Evolutionary conservation across 768 basidiomycete genomes (phyloP).

Genomic region (Mycena venus): DNA sequence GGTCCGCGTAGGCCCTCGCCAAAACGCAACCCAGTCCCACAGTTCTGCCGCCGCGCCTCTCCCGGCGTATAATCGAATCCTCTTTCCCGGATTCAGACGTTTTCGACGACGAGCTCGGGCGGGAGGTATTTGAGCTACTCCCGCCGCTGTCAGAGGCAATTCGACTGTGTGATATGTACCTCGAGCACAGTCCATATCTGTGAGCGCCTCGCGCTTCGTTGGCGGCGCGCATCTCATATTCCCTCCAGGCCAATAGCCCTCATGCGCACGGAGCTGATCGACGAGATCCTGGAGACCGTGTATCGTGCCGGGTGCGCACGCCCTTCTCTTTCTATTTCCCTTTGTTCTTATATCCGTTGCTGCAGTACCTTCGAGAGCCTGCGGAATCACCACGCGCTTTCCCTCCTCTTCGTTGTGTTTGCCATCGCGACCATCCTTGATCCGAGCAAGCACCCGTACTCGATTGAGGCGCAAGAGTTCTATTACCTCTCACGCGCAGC

Average conservation of each 20-base stretch:
- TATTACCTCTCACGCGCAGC: slow-evolving; percentile 70
- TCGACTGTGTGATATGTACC: slow-evolving; percentile 73
- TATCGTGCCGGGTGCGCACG: slow-evolving; percentile 65
- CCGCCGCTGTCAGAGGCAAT: slow-evolving; percentile 73
- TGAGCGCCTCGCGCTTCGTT: slow-evolving; percentile 46
- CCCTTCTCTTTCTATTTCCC: neutral
- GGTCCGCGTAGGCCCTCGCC: slow-evolving; percentile 37
- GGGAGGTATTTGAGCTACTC: slow-evolving; percentile 61
- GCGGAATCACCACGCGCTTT: slow-evolving; percentile 64
- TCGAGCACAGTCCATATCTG: slow-evolving; percentile 73
- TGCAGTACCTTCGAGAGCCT: slow-evolving; percentile 54
- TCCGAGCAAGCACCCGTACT: slow-evolving; percentile 58
- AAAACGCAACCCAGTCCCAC: slow-evolving; percentile 34
- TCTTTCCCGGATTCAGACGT: slow-evolving; percentile 49
- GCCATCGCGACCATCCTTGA: slow-evolving; percentile 78
- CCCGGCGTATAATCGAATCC: slow-evolving; percentile 53
- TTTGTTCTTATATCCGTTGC: neutral
- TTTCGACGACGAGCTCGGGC: slow-evolving; percentile 51
- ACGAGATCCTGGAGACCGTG: slow-evolving; percentile 65
- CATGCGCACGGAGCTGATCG: slow-evolving; percentile 66
- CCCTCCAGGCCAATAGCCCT: slow-evolving; percentile 65
- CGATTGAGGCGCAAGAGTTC: slow-evolving; percentile 71
- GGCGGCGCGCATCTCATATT: neutral
- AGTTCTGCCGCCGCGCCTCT: slow-evolving; percentile 49
- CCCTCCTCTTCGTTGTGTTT: slow-evolving; percentile 76